Base-by-base conservation (phyloP, 495 filamentous ascomycete species). In the Daldinia concentrica region DNA sequence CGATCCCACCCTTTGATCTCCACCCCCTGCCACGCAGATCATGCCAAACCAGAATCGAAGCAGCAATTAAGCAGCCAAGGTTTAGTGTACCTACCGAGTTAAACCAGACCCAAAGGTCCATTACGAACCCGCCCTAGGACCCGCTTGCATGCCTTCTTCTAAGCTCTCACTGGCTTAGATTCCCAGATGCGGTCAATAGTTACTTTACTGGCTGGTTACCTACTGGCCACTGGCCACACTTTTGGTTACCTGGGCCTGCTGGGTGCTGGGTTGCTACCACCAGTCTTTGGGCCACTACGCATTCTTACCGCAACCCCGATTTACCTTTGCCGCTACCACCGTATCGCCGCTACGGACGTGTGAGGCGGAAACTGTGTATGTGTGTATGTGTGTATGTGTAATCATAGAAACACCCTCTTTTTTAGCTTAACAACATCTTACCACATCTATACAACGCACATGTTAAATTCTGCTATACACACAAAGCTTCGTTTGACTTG, bases 341-440 rank as follows among this genome's bases (percentile, higher is more conserved):
- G 70, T 73, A 69, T 73, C 70, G 65, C 65, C 65, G 65, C 51
- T 64, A 39, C 69, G 54, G 64, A 63, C 8, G 59, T 56, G 60
- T 60, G 70, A 69, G 70, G 65, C 69, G 64, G 69, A 72, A 64
- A 71, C 29, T 32, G 29, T 32, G n/a, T n/a, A 58, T 58, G 51
- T 32, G 41, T 59, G 56, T 62, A 51, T 55, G 63, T 72, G 34
- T 32, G 30, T 32, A 8, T 63, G 58, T 50, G 58, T 72, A 68
- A 71, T 71, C 69, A 67, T 72, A 60, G 64, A 67, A 71, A 62
- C 62, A 58, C 54, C 61, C 55, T 64, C 17, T 71, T 54, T 62
- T 58, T 56, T 55, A 64, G 45, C 27, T 64, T 64, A 48, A 54
- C 60, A 69, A 36, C 61, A 64, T 61, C 62, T 65, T 62, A 71